Conservation (phyloP, 441 rosid species). For the Croton setiger region DNA sequence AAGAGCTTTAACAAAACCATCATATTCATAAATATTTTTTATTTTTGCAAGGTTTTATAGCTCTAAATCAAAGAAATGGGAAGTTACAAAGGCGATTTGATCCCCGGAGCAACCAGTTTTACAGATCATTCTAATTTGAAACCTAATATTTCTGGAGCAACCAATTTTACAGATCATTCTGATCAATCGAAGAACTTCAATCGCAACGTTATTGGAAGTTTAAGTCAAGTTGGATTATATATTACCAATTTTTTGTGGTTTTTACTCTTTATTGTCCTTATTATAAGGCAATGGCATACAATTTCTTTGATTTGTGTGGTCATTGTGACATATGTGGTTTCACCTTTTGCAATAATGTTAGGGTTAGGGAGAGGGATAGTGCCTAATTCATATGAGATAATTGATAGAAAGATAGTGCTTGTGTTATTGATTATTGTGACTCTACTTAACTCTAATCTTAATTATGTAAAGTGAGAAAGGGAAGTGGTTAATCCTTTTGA, state of each 20-base stretch:
- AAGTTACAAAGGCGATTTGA: not conserved
- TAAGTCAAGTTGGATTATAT: not conserved
- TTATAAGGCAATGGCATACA: slow-evolving; percentile 8
- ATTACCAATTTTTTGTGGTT: not conserved
- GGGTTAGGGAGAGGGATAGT: not conserved
- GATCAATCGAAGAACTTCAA: not conserved
- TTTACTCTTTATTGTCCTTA: not conserved
- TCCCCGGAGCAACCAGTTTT: not conserved
- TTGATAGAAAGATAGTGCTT: slow-evolving; percentile 4
- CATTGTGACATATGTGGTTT: not conserved
- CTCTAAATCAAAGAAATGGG: not conserved
- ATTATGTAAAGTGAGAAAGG: not conserved
- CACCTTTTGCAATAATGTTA: not conserved
- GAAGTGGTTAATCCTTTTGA: too few species aligned
- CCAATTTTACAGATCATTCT: not conserved
- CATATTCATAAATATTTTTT: not conserved
- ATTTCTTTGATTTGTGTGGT: not conserved
- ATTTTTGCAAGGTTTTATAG: not conserved
- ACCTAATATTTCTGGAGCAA: too few species aligned
- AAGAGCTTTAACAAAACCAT: not conserved
- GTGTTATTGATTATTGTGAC: not conserved
- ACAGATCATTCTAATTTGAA: not conserved
- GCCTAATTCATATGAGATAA: not conserved
- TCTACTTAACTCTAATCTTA: not conserved
- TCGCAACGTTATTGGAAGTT: not conserved